Evolutionary conservation across 2,329 filamentous ascomycete species (phyloP).

Genomic region (Aureobasidium sp.): DNA sequence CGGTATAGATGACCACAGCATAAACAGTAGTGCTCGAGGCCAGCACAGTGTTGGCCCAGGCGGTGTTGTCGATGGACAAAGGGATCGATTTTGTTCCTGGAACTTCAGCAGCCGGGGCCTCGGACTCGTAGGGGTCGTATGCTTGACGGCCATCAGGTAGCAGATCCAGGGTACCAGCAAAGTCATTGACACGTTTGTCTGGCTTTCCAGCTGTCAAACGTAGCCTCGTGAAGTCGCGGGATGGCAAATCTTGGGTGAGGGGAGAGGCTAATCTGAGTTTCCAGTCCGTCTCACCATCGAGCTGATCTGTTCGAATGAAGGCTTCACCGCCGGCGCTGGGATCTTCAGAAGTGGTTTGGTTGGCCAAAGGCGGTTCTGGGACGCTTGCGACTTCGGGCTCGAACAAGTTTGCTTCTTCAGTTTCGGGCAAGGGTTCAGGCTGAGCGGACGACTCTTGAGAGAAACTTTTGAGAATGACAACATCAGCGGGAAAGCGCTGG

Average conservation of each 20-base stretch:
- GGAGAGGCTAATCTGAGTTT: constrained; percentile 84
- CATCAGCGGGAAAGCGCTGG: constrained; percentile 87
- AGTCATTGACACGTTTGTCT: constrained; percentile 90
- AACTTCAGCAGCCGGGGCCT: constrained; percentile 11
- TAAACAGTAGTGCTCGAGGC: constrained; percentile 85
- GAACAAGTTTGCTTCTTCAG: constrained; percentile 23
- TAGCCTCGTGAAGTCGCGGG: constrained; percentile 59
- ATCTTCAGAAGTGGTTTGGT: constrained; percentile 26
- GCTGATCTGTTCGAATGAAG: constrained; percentile 93
- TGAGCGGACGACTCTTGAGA: constrained; percentile 29
- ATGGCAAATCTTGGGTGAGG: constrained; percentile 68
- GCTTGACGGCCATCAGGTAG: constrained; percentile 44
- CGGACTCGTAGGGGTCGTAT: constrained; percentile 32
- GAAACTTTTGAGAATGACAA: constrained; percentile 81
- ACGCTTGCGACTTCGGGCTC: constrained; percentile 18
- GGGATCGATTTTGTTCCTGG: constrained; percentile 47
- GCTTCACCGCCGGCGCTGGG: constrained; percentile 64
- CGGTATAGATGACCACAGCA: constrained; percentile 89
- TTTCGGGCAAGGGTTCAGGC: constrained; percentile 39
- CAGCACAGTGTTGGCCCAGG: constrained; percentile 96
- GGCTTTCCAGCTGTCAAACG: constrained; percentile 78
- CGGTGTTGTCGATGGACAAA: constrained; percentile 90
- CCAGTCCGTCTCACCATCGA: constrained; percentile 98
- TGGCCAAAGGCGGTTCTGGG: constrained; percentile 22
- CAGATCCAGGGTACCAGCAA: constrained; percentile 80